A percentile compares a stretch with the other conserved stretches of the same genome.
Evolutionary conservation across 164 flowering plant species (phyloP).

Genomic region (grape (Vitis vinifera)): DNA sequence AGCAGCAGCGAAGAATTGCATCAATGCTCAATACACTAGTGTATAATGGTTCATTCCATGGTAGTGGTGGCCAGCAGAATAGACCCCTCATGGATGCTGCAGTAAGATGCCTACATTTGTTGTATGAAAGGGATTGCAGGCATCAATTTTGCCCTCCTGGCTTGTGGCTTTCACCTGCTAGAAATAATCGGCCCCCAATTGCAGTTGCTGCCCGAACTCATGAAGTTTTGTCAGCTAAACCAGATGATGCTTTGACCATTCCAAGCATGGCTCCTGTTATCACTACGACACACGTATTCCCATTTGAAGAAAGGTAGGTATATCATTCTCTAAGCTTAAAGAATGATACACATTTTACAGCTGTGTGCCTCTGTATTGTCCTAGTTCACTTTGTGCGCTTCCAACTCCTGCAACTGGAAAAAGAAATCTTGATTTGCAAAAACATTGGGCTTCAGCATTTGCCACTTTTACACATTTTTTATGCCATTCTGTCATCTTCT

Average conservation of each 20-base stretch:
- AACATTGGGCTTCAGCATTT: not conserved
- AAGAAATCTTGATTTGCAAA: not conserved
- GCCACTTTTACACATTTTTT: not conserved
- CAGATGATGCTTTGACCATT: conserved; percentile 41
- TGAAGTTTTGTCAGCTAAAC: conserved; percentile 53
- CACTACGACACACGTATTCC: conserved; percentile 77
- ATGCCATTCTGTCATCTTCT: not conserved
- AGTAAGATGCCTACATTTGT: conserved; percentile 77
- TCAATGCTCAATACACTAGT: conserved; percentile 84
- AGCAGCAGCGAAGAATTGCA: conserved; percentile 79
- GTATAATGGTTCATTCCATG: conserved; percentile 67
- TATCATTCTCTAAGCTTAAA: not conserved
- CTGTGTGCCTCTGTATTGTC: not conserved
- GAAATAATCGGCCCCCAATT: conserved; percentile 72
- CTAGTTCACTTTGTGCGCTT: not conserved
- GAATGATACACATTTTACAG: not conserved
- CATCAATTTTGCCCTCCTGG: conserved; percentile 80
- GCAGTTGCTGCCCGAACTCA: conserved; percentile 91
- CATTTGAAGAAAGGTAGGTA: conserved; percentile 89
- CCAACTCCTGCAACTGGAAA: not conserved
- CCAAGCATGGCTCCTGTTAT: conserved; percentile 66
- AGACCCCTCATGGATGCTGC: conserved; percentile 78
- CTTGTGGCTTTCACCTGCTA: conserved; percentile 93
- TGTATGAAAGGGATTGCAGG: conserved; percentile 98
- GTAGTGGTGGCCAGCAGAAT: conserved; percentile 39